These are phyloP conservation scores for Xerocomellus intermedius DNA, from an alignment of 768 basidiomycete genomes.

Conservation along the genomic window DNA sequence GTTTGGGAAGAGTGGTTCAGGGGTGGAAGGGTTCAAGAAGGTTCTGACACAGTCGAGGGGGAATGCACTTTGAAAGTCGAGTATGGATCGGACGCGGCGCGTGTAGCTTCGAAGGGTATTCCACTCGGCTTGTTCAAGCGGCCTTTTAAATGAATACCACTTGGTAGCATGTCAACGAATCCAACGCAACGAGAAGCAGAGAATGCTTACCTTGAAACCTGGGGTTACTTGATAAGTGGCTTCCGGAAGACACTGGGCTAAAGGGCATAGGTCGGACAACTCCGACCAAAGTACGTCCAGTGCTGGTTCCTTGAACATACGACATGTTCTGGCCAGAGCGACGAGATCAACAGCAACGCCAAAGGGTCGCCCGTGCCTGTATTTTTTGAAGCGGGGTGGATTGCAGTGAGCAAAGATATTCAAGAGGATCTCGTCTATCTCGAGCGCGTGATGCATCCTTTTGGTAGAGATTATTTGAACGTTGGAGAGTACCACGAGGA, in stretches of 20 bases:
- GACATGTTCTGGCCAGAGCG: conserved; percentile 16
- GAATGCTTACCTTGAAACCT: background rate
- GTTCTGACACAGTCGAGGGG: background rate
- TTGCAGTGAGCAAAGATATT: conserved; percentile 16
- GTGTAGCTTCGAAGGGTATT: conserved; percentile 2
- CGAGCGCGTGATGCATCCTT: conserved; percentile 2
- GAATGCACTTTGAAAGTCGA: conserved; percentile 1
- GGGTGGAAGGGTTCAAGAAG: background rate
- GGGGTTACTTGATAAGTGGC: background rate
- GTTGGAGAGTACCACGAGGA: too few species aligned
- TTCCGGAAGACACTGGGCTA: conserved; percentile 12
- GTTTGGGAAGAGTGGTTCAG: background rate
- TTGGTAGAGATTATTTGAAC: too few species aligned
- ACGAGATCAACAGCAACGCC: conserved; percentile 8
- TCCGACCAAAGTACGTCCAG: conserved; percentile 19
- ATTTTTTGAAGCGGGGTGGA: background rate
- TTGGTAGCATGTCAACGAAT: background rate
- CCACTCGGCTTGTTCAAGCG: conserved; percentile 4
- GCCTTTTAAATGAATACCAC: conserved; percentile 8
- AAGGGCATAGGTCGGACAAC: conserved; percentile 9
- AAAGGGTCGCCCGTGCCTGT: background rate
- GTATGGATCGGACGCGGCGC: conserved; percentile 4
- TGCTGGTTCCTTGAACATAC: conserved; percentile 18
- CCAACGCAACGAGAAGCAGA: background rate
- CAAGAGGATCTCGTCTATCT: conserved; percentile 8